Percentiles rank a stretch among this genome's conserved stretches.
Conservation (phyloP, 768 basidiomycete species). For the Lactifluus hygrophoroides region DNA sequence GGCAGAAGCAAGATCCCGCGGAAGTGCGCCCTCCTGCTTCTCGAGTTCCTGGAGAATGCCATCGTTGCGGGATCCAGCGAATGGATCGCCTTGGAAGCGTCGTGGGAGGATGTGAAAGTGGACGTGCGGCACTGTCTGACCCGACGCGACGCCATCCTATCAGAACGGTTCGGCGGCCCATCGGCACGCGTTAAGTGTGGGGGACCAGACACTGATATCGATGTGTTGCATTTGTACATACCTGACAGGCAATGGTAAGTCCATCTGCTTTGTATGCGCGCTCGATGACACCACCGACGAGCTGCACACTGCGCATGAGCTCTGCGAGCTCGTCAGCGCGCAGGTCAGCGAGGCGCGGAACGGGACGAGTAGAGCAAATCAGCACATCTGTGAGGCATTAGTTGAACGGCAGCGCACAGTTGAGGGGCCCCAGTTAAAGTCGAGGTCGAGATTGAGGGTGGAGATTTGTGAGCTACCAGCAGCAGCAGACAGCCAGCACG, state of each 20-base stretch:
- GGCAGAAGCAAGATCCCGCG: constrained; percentile 29
- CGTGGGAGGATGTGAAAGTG: constrained; percentile 93
- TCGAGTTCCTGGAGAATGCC: constrained; percentile 79
- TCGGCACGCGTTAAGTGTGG: too few species aligned
- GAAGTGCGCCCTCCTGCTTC: constrained; percentile 44
- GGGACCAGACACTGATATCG: too few species aligned
- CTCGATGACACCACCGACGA: constrained; percentile 74
- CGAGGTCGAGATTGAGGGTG: too few species aligned
- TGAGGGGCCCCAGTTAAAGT: too few species aligned
- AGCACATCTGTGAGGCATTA: constrained; percentile 39
- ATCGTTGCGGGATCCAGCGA: constrained; percentile 49
- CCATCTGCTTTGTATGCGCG: constrained; percentile 73
- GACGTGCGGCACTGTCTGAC: constrained; percentile 86
- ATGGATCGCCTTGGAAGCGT: constrained; percentile 57
- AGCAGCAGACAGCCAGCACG: neutral
- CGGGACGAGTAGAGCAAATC: constrained; percentile 42
- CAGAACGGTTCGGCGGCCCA: too few species aligned
- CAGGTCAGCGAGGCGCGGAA: constrained; percentile 42
- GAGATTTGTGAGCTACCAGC: constrained; percentile 27
- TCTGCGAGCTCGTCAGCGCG: constrained; percentile 56
- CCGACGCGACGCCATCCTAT: constrained; percentile 83
- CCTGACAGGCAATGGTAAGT: constrained; percentile 87
- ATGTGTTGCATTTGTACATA: too few species aligned
- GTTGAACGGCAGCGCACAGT: too few species aligned
- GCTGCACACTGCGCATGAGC: constrained; percentile 71